A percentile compares a stretch with the other conserved stretches of the same genome.
phyloP scores from a whole-genome alignment of 192 early-diverging fungal species.

The Gigaspora rosea region DNA sequence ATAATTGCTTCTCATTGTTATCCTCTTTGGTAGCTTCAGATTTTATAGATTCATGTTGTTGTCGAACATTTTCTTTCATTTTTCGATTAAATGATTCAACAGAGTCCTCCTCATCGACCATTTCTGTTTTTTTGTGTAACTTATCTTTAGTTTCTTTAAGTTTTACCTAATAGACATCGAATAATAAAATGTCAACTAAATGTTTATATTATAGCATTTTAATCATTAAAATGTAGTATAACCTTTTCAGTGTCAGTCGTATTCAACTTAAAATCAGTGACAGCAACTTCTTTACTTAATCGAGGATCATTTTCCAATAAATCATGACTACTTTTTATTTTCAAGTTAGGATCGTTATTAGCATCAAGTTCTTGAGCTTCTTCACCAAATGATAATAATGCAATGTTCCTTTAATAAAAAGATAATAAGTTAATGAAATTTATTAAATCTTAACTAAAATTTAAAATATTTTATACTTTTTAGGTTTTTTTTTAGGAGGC shows the following conservation, averaged over 20 bases:
- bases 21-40: constrained; percentile 1
- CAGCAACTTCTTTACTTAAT: constrained; percentile 33
- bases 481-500: constrained; percentile 55
- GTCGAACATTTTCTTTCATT: constrained; percentile 24
- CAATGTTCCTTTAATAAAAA: constrained; percentile 57
- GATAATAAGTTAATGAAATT: neutral
- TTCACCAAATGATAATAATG: constrained; percentile 88
- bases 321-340: constrained; percentile 81
- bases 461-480: constrained; percentile 51
- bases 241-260: neutral
- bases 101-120: constrained; percentile 43
- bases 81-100: constrained; percentile 34
- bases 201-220: too few species aligned
- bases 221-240: constrained; percentile 1
- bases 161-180: neutral
- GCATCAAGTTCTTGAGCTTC: constrained; percentile 66
- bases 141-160: neutral
- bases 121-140: constrained; percentile 13
- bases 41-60: constrained; percentile 18
- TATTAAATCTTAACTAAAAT: neutral
- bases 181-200: neutral
- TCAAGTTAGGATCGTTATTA: constrained; percentile 29
- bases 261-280: neutral
- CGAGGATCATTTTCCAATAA: constrained; percentile 56
- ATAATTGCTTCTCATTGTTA: neutral